Evolutionary conservation across 2,329 filamentous ascomycete genomes (phyloP), one percentile per base, ranked within the genome.

Genomic region (Fusarium camptoceras): DNA sequence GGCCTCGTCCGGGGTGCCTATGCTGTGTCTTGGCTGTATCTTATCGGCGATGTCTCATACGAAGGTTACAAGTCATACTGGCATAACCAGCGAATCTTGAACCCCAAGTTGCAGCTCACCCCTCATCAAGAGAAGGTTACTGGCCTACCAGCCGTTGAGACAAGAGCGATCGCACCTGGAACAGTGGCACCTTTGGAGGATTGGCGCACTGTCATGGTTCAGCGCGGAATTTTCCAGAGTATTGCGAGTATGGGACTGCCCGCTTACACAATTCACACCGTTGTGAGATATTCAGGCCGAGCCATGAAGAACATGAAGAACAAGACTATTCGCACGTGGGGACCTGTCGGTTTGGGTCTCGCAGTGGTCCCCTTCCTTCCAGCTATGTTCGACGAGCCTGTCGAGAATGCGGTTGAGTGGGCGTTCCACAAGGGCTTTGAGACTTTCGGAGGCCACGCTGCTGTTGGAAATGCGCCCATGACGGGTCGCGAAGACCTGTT

Each of bases 1-100:
- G 90, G 86, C 75, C 82, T 97, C 5, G 92, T 99, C 14, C 88
- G 91, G 63, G 85, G 88, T 49, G 96, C 96, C 8, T 99, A 99
- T 77, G 95, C 89, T 50, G 84, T 99, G 43, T 97, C 93, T 3
- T 98, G 96, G 96, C 85, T 92, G 14, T 99, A 99, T 77, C 88
- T 99, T 24, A 81, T 94, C 16, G 95, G 96, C 50, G 96, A 99
- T 77, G 95, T 98, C 49, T 86, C 88, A 34, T 91, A 98, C 77
- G 96, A 99, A 80, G 95, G 96, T 8, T 98, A 97, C 84, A 97
- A 98, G 78, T 91, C 95, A 10, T 98, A 98, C 79, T 87, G 92
- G 79, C 89, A 92, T 59, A 98, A 99, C 78, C 92, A 96, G 80
- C 87, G 88, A 41, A 85, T 89, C 1, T 81, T 94, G 24, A 88